These are phyloP conservation scores for Amoeboradix gromovi DNA, from an alignment of 371 early-diverging fungal species.

Conservation along the genomic window DNA sequence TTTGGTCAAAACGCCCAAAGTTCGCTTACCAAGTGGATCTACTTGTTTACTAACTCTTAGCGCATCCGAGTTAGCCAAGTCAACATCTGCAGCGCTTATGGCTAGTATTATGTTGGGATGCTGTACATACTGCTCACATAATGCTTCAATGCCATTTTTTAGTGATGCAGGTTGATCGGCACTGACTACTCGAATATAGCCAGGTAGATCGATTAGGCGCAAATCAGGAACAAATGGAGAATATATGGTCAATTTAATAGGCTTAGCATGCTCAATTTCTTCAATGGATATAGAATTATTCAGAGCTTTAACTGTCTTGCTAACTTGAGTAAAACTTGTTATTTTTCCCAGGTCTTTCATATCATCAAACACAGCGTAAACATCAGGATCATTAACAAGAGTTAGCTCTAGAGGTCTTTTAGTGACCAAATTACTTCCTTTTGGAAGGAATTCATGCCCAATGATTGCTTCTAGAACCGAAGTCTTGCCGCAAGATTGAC, in stretches of 20 bases:
- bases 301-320: constrained; percentile 57
- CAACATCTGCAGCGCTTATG: constrained; percentile 89
- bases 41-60: constrained; percentile 69
- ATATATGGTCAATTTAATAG: constrained; percentile 75
- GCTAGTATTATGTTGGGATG: constrained; percentile 88
- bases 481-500: constrained; percentile 92
- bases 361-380: constrained; percentile 64
- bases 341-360: constrained; percentile 67
- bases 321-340: constrained; percentile 50
- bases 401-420: constrained; percentile 92
- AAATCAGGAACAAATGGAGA: constrained; percentile 82
- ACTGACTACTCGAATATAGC: constrained; percentile 85
- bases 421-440: constrained; percentile 94
- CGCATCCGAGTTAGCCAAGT: constrained; percentile 93
- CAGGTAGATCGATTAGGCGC: constrained; percentile 90
- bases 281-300: constrained; percentile 56
- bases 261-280: constrained; percentile 69
- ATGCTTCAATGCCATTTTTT: constrained; percentile 64
- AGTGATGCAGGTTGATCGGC: constrained; percentile 71
- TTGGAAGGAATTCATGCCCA: constrained; percentile 85
- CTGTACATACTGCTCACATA: constrained; percentile 71
- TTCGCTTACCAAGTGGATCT: constrained; percentile 75
- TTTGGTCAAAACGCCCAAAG: constrained; percentile 95
- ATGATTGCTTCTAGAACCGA: constrained; percentile 97
- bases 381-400: constrained; percentile 58